These are phyloP conservation scores for Aspergillus caelatus DNA, from an alignment of 2,329 filamentous ascomycete species.

Conservation along the genomic window DNA sequence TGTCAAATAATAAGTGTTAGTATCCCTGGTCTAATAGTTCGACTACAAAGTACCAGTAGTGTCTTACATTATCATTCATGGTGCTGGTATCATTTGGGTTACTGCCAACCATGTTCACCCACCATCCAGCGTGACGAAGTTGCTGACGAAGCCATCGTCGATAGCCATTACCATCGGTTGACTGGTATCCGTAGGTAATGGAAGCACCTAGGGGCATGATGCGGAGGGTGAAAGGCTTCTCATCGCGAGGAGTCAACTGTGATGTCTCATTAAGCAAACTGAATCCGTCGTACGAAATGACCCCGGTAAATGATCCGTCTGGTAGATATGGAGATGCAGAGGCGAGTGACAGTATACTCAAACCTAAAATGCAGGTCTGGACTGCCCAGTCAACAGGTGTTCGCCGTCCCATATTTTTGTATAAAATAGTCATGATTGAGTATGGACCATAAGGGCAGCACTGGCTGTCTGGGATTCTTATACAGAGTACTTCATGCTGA, in stretches of 20 bases:
- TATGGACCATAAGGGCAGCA: background rate
- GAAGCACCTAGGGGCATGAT: conserved; percentile 18
- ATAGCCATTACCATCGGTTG: conserved; percentile 14
- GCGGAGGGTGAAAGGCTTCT: conserved; percentile 1
- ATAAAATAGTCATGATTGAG: background rate
- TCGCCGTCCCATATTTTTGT: background rate
- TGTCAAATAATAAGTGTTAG: background rate
- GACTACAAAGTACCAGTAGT: background rate
- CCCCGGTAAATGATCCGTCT: background rate
- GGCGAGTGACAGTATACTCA: background rate
- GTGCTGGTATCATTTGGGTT: background rate
- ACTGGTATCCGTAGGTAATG: conserved; percentile 13
- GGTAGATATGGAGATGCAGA: background rate
- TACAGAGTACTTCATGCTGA: background rate
- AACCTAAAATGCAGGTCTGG: background rate
- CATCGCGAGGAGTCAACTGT: background rate
- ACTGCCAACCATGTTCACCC: conserved; percentile 18
- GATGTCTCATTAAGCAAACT: background rate
- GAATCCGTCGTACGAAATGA: background rate
- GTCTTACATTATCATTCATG: conserved; percentile 24
- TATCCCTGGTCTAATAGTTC: background rate
- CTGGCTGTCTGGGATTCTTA: background rate
- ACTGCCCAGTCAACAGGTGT: background rate
- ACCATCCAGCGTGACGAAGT: conserved; percentile 10
- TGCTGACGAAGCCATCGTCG: conserved; percentile 11